These are phyloP conservation scores for Trichoderma sp. DNA, from an alignment of 2,329 filamentous ascomycete species.

Conservation along the genomic window DNA sequence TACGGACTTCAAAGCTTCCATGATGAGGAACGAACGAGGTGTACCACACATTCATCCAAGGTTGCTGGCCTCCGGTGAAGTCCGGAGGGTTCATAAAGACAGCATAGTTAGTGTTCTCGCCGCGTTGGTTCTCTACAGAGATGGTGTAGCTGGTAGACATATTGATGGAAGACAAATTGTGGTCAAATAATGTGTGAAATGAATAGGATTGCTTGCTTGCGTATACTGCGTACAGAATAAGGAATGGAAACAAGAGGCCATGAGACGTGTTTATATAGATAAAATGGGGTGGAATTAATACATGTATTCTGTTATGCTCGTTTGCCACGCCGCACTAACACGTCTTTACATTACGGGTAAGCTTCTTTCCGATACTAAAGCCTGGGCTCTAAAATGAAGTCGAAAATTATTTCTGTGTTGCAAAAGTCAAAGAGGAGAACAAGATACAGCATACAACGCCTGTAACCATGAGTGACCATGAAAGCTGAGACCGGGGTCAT, in stretches of 20 bases:
- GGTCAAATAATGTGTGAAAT: neutral
- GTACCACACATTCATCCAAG: conserved; percentile 19
- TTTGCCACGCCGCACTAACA: neutral
- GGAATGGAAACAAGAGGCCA: neutral
- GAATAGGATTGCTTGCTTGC: neutral
- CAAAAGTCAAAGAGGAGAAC: neutral
- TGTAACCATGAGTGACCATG: neutral
- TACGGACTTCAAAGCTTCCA: conserved; percentile 3
- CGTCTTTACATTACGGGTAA: neutral
- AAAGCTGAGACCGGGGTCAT: neutral
- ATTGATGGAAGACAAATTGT: neutral
- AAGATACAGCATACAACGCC: neutral
- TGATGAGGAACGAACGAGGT: conserved; percentile 1
- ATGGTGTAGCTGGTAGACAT: conserved; percentile 15
- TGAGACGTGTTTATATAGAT: neutral
- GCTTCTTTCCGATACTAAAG: neutral
- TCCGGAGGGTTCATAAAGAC: conserved; percentile 12
- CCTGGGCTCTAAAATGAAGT: neutral
- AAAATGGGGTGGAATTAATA: neutral
- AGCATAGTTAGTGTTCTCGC: conserved; percentile 16
- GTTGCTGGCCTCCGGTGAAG: neutral
- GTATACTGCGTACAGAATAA: neutral
- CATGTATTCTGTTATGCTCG: neutral
- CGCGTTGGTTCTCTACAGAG: conserved; percentile 11
- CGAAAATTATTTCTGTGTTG: neutral